Base-by-base conservation (phyloP, 768 basidiomycete genomes). In the Kwoniella sp. region DNA sequence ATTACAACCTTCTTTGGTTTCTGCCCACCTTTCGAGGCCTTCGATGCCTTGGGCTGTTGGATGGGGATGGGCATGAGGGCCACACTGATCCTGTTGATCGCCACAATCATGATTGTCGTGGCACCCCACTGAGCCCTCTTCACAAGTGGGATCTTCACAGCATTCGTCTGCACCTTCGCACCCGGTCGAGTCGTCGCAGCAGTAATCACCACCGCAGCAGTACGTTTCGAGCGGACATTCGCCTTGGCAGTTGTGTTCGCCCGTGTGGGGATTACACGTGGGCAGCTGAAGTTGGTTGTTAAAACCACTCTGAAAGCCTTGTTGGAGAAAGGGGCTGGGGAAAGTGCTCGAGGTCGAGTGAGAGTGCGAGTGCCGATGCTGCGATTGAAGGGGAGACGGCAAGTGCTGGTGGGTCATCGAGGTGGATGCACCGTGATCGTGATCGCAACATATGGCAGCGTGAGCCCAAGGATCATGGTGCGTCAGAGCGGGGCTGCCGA, bases 361-460 rank as follows among this genome's bases (percentile, higher is more conserved):
- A 8, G 41, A 45, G 5, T 22, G 30, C 23, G 41, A 41, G 26
- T 25, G 38, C 23, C 29, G 58, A 26, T 41, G 62, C 29, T 45
- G 51, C 11, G n/a, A 57, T 48, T 23, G 67, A 48, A 59, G 25
- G 7, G 58, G 60, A 51, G 31, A 23, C 47, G 52, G n/a, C 28
- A 25, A n/a, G 12, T 53, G 60, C 4, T 45, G 53, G n/a, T 53
- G 48, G 22, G 29, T 11, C 38, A 31, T 51, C 28, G 74, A 73
- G 17, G 72, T 57, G 9, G 75, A 77, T 29, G 67, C 75, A 15
- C 59, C 65, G 50, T 77, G 75, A 13, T 71, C 65, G 4, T 53
- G 34, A 58, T 77, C 75, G 48, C 75, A 77, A 66, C 75, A 77
- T 20, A 77, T 77, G 37, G 57, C 69, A 25, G 64, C 60, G 47